A percentile compares a stretch with the other conserved stretches of the same genome.
These are phyloP conservation scores for Globomyces sp. DNA, from an alignment of 371 early-diverging fungal genomes.

Conservation along the genomic window DNA sequence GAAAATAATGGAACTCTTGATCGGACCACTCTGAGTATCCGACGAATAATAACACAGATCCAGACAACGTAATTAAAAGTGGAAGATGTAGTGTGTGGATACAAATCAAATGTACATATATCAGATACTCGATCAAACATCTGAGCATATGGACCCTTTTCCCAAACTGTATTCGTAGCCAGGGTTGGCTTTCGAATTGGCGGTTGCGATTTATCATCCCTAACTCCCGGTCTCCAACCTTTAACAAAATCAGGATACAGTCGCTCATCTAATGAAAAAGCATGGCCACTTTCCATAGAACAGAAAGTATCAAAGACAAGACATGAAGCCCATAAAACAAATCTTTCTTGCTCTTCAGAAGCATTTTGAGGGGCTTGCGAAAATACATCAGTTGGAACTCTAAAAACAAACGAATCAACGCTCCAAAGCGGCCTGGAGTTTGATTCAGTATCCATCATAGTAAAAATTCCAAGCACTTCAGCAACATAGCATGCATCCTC, in stretches of 20 bases:
- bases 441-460: neutral
- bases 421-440: constrained; percentile 7
- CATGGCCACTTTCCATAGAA: constrained; percentile 17
- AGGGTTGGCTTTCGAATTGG: constrained; percentile 12
- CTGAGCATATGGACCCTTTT: constrained; percentile 11
- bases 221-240: constrained; percentile 12
- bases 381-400: constrained; percentile 5
- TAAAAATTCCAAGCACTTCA: constrained; percentile 9
- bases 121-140: constrained; percentile 17
- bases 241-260: constrained; percentile 15
- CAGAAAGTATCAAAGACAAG: constrained; percentile 17
- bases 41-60: constrained; percentile 15
- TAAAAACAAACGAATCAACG: constrained; percentile 8
- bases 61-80: constrained; percentile 18
- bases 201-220: neutral
- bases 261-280: constrained; percentile 14
- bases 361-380: neutral
- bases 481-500: constrained; percentile 11
- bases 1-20: constrained; percentile 8
- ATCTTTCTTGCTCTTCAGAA: constrained; percentile 11
- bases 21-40: constrained; percentile 17
- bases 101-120: constrained; percentile 12
- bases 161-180: constrained; percentile 13
- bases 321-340: constrained; percentile 17
- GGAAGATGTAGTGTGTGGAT: constrained; percentile 13